Percentiles rank a stretch among this genome's conserved stretches.
Conservation (phyloP, 352 stramenopile species). For the Phytophthora nicotianae region DNA sequence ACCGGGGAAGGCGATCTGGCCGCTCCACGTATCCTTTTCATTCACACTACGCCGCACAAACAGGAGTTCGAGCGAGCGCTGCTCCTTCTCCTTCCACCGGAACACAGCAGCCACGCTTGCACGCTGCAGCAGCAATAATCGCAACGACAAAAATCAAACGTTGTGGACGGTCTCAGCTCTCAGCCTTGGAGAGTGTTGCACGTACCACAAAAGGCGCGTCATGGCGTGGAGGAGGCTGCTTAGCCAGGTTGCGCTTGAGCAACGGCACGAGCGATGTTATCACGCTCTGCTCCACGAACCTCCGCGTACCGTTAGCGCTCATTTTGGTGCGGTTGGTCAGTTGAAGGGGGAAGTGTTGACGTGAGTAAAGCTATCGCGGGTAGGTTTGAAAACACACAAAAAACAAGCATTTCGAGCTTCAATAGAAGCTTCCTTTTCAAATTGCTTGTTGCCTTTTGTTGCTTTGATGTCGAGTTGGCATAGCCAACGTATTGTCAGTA, state of each 20-base stretch:
- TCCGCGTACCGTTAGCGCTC: slow-evolving; percentile 19
- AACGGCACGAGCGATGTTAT: slow-evolving; percentile 53
- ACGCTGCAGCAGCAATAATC: slow-evolving; percentile 31
- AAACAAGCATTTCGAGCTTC: slow-evolving; percentile 2
- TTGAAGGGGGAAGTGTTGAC: slow-evolving; percentile 19
- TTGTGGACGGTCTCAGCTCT: slow-evolving; percentile 7
- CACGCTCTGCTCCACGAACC: slow-evolving; percentile 50
- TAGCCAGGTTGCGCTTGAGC: slow-evolving; percentile 62
- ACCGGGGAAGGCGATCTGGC: slow-evolving; percentile 82
- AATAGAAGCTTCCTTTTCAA: neutral
- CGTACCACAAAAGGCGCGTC: slow-evolving; percentile 42
- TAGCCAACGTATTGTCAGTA: neutral
- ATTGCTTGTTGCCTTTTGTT: neutral
- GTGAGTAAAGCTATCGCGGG: neutral
- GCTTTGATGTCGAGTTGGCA: too few relatives aligned
- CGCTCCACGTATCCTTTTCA: slow-evolving; percentile 80
- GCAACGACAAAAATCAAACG: neutral
- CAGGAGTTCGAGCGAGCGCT: slow-evolving; percentile 69
- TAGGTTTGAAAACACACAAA: slow-evolving; percentile 21
- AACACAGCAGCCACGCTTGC: slow-evolving; percentile 84
- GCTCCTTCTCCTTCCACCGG: slow-evolving; percentile 73
- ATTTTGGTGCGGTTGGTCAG: slow-evolving; percentile 9
- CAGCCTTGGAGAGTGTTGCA: neutral
- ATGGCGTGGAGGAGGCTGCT: slow-evolving; percentile 34
- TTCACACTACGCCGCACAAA: slow-evolving; percentile 81